Evolutionary conservation across 306 rosid species (phyloP), one percentile per base, ranked within the genome.

Genomic region (Urtica urens): DNA sequence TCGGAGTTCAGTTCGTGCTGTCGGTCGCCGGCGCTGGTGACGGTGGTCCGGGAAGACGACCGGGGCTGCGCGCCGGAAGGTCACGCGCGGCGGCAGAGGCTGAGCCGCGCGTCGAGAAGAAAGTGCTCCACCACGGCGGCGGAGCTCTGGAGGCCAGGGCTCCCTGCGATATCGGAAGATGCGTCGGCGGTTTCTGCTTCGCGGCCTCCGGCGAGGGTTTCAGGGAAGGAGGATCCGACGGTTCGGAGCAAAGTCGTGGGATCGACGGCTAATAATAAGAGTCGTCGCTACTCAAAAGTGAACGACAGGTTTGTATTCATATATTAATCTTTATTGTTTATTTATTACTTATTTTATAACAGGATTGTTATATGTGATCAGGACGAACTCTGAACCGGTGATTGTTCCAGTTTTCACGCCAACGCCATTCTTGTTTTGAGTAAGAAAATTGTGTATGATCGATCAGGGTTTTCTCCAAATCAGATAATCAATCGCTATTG

Each of bases 141-240:
- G 4, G 54, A 21, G n/a, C 70, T 51, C 21, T 51, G 78, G 73
- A 60, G 22, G 52, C 73, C 73, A n/a, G 48, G 34, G 46, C 63
- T 72, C n/a, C 39, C 51, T 13, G 23, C 62, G 23, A 66, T 66
- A 19, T 34, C 46, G 1, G 78, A 72, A 57, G 78, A 55, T 14
- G 61, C 4, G 13, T 54, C 9, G 5, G 43, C 45, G 13, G 25
- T 31, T 12, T n/a, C n/a, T 14, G 61, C 4, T 9, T 54, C 9
- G 5, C 37, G 38, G 13, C 18, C 41, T 12, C 28, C 46, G 24
- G 25, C 25, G 22, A 9, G 11, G 7, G 38, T 15, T 8, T 22
- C 35, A 3, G 13, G 23, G 15, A 48, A 7, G 20, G 20, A 23
- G 19, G 12, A 49, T 14, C 54, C 9, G 54, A 49, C 12, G 38